These are phyloP conservation scores for Arthroderma uncinatum DNA, from an alignment of 2,329 filamentous ascomycete genomes.

Conservation along the genomic window DNA sequence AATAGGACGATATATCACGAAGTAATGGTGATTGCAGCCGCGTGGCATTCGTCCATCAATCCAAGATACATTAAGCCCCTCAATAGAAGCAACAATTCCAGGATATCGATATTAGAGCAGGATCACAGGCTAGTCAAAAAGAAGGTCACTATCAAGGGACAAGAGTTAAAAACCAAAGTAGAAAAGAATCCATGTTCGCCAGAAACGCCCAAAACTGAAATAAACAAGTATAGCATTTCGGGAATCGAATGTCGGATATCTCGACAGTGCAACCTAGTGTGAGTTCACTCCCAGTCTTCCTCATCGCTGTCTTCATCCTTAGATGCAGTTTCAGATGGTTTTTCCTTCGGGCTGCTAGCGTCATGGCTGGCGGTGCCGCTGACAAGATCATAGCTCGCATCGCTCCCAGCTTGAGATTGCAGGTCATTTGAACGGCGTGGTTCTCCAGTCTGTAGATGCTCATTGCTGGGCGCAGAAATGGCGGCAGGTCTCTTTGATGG, in stretches of 20 bases:
- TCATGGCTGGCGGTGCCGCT: conserved; percentile 70
- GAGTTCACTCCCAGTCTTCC: conserved; percentile 62
- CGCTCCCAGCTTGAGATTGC: conserved; percentile 82
- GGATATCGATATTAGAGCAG: neutral
- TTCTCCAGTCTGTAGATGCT: conserved; percentile 51
- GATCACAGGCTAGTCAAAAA: neutral
- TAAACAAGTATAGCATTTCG: neutral
- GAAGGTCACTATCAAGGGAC: neutral
- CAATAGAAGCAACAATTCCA: neutral
- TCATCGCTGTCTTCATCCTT: conserved; percentile 51
- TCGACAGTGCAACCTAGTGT: neutral
- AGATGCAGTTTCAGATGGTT: conserved; percentile 36
- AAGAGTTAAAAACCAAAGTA: neutral
- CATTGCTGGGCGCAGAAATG: conserved; percentile 22
- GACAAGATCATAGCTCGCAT: conserved; percentile 92
- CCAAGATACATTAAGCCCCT: neutral
- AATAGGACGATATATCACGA: neutral
- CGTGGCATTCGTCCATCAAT: neutral
- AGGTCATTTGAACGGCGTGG: conserved; percentile 69
- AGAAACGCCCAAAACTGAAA: neutral
- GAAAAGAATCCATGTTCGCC: neutral
- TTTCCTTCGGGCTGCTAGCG: conserved; percentile 52
- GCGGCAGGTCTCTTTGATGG: conserved; percentile 20
- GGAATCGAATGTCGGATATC: neutral
- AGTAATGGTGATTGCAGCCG: neutral